Evolutionary conservation across 2,329 filamentous ascomycete species (phyloP).

Genomic region (Cladophialophora psammophila): DNA sequence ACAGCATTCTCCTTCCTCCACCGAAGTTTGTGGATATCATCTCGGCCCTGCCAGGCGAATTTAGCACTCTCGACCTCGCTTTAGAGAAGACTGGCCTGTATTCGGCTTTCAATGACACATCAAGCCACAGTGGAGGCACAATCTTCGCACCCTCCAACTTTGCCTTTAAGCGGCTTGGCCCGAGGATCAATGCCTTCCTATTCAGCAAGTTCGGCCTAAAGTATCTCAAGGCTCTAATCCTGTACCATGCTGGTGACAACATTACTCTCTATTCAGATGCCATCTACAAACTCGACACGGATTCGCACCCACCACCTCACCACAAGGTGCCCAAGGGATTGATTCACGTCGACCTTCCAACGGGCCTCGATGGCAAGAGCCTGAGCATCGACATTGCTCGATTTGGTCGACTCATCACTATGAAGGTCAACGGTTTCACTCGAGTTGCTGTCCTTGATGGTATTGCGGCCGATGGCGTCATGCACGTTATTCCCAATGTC

Average conservation of each 20-base stretch:
- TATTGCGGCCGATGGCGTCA: conserved; percentile 78
- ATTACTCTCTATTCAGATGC: conserved; percentile 84
- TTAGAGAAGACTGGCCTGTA: conserved; percentile 76
- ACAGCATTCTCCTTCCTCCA: conserved; percentile 78
- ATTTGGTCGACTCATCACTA: conserved; percentile 71
- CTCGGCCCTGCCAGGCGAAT: conserved; percentile 69
- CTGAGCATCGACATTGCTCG: conserved; percentile 75
- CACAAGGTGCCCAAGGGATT: conserved; percentile 55
- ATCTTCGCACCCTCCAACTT: conserved; percentile 81
- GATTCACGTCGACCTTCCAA: conserved; percentile 70
- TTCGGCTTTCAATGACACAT: conserved; percentile 64
- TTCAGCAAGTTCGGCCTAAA: conserved; percentile 77
- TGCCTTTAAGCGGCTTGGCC: conserved; percentile 79
- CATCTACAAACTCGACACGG: conserved; percentile 65
- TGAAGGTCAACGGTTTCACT: conserved; percentile 78
- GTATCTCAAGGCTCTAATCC: conserved; percentile 77
- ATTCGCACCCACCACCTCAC: conserved; percentile 24
- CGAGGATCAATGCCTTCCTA: conserved; percentile 78
- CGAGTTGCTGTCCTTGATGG: conserved; percentile 73
- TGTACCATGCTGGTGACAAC: conserved; percentile 79
- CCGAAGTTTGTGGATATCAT: conserved; percentile 71
- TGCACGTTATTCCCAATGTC: conserved; percentile 77
- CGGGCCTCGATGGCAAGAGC: conserved; percentile 70
- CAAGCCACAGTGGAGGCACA: conserved; percentile 69
- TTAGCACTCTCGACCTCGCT: conserved; percentile 79